Base-by-base conservation (phyloP, 176 grass and related monocot genomes). In the Chrysopogon serrulatus region DNA sequence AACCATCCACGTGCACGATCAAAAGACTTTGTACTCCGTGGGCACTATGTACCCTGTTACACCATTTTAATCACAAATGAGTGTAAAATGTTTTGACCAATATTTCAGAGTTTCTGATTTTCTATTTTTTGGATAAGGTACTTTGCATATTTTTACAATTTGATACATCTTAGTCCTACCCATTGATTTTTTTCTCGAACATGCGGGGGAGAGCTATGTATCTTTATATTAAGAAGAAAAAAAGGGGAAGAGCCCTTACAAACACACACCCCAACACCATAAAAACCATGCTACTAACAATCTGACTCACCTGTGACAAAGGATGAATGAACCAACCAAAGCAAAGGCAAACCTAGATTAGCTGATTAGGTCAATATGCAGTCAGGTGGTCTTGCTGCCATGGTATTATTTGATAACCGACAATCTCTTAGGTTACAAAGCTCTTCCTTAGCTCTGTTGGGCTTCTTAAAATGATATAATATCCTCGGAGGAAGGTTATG, bases 41-140 rank as follows among this genome's bases (percentile, higher is more conserved):
- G 69, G 30, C 15, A 48, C 48, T 24, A 43, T 75, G 36, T 43
- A 45, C 21, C 21, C 35, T 67, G 27, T 19, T 33, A 37, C 70
- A 68, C 17, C 59, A 81, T 44, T 74, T 43, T 45, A 81, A 44
- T 7, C 11, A 24, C 28, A 70, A 63, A 51, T 34, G 26, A 75
- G 12, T 48, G 7, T 84, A 39, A 87, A 79, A 26, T 79, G 0
- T 73, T 75, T 39, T 69, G 23, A 70, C 44, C 26, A 47, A 83
- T 11, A 41, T 26, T 68, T 78, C 36, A 8, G 51, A 79, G 54
- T 36, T 86, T 73, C 63, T 80, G n/a, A 28, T 44, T 61, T 80
- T 73, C 35, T 74, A 31, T 61, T 62, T 34, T 34, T 40, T 37
- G 34, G 35, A 28, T 64, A 23, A 71, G 23, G 66, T 36, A 43